Evolutionary conservation across 176 grass and related monocot genomes (phyloP), one percentile per base, ranked within the genome.

Genomic region (Phoenix dactylifera): DNA sequence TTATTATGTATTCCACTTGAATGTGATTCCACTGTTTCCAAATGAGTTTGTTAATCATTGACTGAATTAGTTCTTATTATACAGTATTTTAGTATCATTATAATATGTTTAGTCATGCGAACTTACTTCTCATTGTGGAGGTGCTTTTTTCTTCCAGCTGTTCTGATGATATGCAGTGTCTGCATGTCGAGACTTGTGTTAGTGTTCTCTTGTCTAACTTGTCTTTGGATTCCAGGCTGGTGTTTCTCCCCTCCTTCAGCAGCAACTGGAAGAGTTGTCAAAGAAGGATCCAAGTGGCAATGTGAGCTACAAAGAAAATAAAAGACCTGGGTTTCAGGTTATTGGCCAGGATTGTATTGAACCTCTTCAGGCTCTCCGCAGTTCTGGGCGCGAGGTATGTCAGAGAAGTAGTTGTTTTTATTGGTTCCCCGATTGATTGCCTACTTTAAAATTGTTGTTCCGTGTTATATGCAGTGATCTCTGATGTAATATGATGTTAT

Each of bases 301-400:
- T 15, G 49, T 17, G 18, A 66, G 30, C 19, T 57, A 52, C 70
- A 76, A 72, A 61, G 26, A 75, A 15, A 81, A 79, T 70, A 86
- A 73, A 72, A 71, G 65, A 16, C 70, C 83, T 32, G 62, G 50
- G 49, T 86, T 89, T 75, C 54, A 81, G 58, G 74, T 89, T 49
- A 84, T 95, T 69, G 90, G 90, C 65, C 86, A 86, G 80, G 77
- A 89, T 77, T 55, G 72, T 61, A 77, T 89, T 20, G 90, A 89
- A 76, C 90, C 90, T 22, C 82, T 95, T 22, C 82, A 87, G 75
- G 90, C 90, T 32, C 86, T 95, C 67, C 90, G 82, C 55, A 89
- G 70, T 81, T 76, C 83, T 68, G 90, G 90, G 24, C 79, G 81
- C 52, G 80, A 95, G 86, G 90, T 92, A 73, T 69, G 32, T 73